These are phyloP conservation scores for Hibiscus mutabilis DNA, from an alignment of 345 rosid species.

Conservation along the genomic window DNA sequence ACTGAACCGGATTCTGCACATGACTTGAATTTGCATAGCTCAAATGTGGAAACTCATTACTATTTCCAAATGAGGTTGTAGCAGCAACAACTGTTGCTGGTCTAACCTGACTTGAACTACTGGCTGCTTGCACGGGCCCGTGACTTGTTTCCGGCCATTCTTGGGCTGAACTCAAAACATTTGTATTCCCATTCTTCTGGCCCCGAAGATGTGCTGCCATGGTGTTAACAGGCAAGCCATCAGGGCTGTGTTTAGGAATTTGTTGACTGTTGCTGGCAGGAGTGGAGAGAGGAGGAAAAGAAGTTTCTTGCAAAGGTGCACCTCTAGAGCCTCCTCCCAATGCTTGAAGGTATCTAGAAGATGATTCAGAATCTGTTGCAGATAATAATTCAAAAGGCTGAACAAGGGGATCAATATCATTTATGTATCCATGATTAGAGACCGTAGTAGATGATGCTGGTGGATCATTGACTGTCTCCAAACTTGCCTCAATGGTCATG, in stretches of 20 bases:
- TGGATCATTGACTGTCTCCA: slow-evolving; percentile 37
- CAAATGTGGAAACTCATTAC: slow-evolving; percentile 22
- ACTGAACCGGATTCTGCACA: slow-evolving; percentile 26
- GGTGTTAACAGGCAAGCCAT: slow-evolving; percentile 27
- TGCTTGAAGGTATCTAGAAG: slow-evolving; percentile 81
- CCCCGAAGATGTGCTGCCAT: slow-evolving; percentile 66
- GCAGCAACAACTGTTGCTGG: slow-evolving; percentile 21
- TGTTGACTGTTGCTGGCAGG: slow-evolving; percentile 37
- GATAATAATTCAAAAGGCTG: slow-evolving; percentile 53
- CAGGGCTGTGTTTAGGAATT: slow-evolving; percentile 23
- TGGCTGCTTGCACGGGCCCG: slow-evolving; percentile 25
- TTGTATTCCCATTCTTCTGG: slow-evolving; percentile 31
- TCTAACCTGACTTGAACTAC: slow-evolving; percentile 23
- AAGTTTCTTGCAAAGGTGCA: slow-evolving; percentile 58
- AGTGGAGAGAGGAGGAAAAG: slow-evolving; percentile 79
- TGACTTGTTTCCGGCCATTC: slow-evolving; percentile 56
- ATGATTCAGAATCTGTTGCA: slow-evolving; percentile 40
- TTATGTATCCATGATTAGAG: slow-evolving; percentile 33
- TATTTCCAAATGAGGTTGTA: slow-evolving; percentile 18
- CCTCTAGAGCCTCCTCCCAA: slow-evolving; percentile 54
- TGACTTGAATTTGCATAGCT: slow-evolving; percentile 40
- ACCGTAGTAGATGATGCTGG: slow-evolving; percentile 32
- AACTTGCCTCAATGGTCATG: slow-evolving; percentile 53
- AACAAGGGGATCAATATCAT: slow-evolving; percentile 46
- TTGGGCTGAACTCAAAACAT: slow-evolving; percentile 33